Percentiles rank a stretch among this genome's conserved stretches.
Evolutionary conservation across 176 grass and related monocot species (phyloP).

Genomic region (Eragrostis nindensis): DNA sequence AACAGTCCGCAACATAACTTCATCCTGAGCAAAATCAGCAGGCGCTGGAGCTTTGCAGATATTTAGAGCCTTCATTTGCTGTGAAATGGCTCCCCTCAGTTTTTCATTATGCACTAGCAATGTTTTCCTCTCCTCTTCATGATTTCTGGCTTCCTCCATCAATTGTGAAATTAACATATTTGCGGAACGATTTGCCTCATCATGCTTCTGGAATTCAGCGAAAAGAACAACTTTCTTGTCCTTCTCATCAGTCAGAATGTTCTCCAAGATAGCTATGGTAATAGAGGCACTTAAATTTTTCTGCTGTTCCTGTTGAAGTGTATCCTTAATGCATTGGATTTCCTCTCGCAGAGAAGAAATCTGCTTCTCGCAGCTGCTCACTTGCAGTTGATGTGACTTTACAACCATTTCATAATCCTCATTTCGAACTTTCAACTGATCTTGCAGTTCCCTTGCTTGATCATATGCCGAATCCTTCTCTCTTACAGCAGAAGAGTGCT

Average conservation of each 20-base stretch:
- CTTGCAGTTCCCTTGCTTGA: slow-evolving; percentile 65
- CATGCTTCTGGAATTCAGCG: slow-evolving; percentile 49
- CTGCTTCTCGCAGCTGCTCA: slow-evolving; percentile 41
- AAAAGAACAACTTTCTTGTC: slow-evolving; percentile 57
- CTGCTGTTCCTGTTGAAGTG: slow-evolving; percentile 65
- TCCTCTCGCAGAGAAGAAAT: slow-evolving; percentile 66
- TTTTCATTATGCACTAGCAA: slow-evolving; percentile 62
- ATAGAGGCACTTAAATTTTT: slow-evolving; percentile 54
- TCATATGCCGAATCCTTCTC: slow-evolving; percentile 70
- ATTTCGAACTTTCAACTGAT: slow-evolving; percentile 59
- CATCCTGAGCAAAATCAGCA: slow-evolving; percentile 55
- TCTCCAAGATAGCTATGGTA: slow-evolving; percentile 67
- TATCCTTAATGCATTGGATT: slow-evolving; percentile 48
- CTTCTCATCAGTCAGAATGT: slow-evolving; percentile 64
- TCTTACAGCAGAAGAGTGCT: slow-evolving; percentile 52
- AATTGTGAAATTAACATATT: slow-evolving; percentile 64
- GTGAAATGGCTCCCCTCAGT: slow-evolving; percentile 64
- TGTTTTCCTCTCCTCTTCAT: slow-evolving; percentile 49
- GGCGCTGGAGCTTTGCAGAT: slow-evolving; percentile 54
- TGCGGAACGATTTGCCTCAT: slow-evolving; percentile 45
- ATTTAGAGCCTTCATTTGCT: slow-evolving; percentile 61
- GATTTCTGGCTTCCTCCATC: slow-evolving; percentile 57
- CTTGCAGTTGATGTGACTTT: slow-evolving; percentile 54
- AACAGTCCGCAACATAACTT: slow-evolving; percentile 65
- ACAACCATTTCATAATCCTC: slow-evolving; percentile 51